Evolutionary conservation across 2,329 filamentous ascomycete genomes (phyloP).

Genomic region (Phaeosphaeriaceae sp.): DNA sequence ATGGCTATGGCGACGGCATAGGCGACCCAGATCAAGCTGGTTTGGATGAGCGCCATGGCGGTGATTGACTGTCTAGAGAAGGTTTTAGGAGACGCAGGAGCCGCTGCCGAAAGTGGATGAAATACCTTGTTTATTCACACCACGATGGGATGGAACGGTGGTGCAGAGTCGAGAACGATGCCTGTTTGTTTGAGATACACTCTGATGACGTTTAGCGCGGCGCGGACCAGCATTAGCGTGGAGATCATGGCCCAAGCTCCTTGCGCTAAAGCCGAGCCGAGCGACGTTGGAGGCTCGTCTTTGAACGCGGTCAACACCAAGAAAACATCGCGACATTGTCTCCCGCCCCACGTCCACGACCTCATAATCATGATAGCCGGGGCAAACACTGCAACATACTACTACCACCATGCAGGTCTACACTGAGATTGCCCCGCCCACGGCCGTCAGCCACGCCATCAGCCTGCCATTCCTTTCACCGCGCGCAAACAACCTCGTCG

Average conservation of each 20-base stretch:
- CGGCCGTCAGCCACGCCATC: conserved; percentile 89
- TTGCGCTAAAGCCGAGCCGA: conserved; percentile 9
- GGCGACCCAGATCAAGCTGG: conserved; percentile 91
- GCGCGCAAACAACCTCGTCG: conserved; percentile 80
- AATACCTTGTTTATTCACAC: neutral
- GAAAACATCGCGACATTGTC: conserved; percentile 11
- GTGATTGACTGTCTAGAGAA: neutral
- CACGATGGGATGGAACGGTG: conserved; percentile 1
- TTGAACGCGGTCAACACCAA: conserved; percentile 25
- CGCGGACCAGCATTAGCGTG: too few species aligned
- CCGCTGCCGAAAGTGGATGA: neutral
- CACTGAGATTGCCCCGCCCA: conserved; percentile 91
- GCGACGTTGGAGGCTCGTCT: conserved; percentile 8
- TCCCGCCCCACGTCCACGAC: conserved; percentile 1
- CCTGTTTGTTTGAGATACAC: conserved; percentile 1
- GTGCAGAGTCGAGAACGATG: conserved; percentile 2
- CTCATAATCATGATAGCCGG: conserved; percentile 24
- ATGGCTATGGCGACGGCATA: conserved; percentile 84
- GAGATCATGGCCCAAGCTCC: conserved; percentile 27
- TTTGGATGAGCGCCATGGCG: conserved; percentile 75
- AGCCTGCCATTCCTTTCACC: conserved; percentile 78
- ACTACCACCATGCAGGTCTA: conserved; percentile 85
- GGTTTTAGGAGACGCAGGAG: too few species aligned
- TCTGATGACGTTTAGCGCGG: conserved; percentile 10
- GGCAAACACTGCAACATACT: neutral